Percentiles rank a stretch among this genome's conserved stretches.
phyloP scores from a whole-genome alignment of 2,329 filamentous ascomycete genomes.

The Ascochyta pisi region DNA sequence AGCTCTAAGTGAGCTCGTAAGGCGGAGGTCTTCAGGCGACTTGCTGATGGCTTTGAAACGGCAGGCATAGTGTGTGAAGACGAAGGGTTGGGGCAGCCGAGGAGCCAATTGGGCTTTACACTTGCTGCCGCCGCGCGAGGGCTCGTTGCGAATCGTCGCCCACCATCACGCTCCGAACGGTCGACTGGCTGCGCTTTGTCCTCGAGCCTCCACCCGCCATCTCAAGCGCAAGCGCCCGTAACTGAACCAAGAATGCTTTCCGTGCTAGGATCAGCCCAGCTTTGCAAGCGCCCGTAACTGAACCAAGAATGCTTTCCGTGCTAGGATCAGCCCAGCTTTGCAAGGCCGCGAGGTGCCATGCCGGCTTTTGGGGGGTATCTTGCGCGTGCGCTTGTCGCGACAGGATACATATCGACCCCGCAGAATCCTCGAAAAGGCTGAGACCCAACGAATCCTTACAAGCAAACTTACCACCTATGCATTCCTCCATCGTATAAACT shows the following conservation, averaged over 20 bases:
- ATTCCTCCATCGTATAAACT: constrained; percentile 22
- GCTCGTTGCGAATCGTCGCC: constrained; percentile 45
- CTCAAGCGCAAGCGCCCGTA: constrained; percentile 48
- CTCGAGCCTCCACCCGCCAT: constrained; percentile 42
- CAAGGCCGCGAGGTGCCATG: constrained; percentile 34
- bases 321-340: constrained; percentile 34
- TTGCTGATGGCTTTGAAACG: constrained; percentile 32
- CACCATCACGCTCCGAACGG: constrained; percentile 37
- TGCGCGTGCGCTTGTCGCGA: constrained; percentile 31
- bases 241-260: constrained; percentile 35
- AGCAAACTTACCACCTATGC: constrained; percentile 20
- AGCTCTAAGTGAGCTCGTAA: constrained; percentile 20
- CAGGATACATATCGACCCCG: constrained; percentile 45
- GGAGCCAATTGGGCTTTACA: constrained; percentile 37
- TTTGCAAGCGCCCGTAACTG: constrained; percentile 40
- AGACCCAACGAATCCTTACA: constrained; percentile 35
- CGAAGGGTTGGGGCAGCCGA: constrained; percentile 29
- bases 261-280: constrained; percentile 37
- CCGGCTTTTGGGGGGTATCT: constrained; percentile 30
- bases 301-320: constrained; percentile 37
- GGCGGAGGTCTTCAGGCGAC: constrained; percentile 22
- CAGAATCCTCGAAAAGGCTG: constrained; percentile 32
- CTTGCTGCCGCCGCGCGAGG: constrained; percentile 38
- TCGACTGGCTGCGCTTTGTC: constrained; percentile 39
- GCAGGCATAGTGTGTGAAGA: constrained; percentile 29